These are phyloP conservation scores for Rhizopus sp. DNA, from an alignment of 371 early-diverging fungal species.

Conservation along the genomic window DNA sequence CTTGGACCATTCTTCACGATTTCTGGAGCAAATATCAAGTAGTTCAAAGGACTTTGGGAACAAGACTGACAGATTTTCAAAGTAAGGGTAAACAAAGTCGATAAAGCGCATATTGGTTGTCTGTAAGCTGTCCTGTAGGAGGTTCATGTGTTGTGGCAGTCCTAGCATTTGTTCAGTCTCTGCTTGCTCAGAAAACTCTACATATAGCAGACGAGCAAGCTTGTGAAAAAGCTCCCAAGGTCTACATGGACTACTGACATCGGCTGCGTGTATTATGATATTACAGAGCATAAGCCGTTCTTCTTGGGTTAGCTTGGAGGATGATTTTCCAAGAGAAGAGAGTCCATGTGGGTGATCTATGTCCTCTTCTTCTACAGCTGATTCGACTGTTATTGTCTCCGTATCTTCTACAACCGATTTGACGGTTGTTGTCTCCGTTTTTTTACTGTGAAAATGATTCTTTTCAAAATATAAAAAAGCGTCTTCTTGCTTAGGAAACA, in stretches of 20 bases:
- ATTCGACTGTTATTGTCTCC: too few species aligned
- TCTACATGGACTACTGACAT: constrained; percentile 85
- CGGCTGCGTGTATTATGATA: constrained; percentile 81
- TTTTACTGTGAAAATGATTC: neutral
- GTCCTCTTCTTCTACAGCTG: too few species aligned
- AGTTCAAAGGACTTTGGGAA: constrained; percentile 57
- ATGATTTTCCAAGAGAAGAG: neutral
- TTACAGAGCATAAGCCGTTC: constrained; percentile 69
- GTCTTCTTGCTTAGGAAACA: neutral
- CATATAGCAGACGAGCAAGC: constrained; percentile 81
- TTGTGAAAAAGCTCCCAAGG: constrained; percentile 81
- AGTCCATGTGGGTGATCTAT: too few species aligned
- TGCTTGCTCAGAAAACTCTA: constrained; percentile 89
- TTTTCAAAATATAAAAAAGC: constrained; percentile 12
- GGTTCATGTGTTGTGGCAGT: constrained; percentile 85
- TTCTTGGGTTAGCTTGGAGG: constrained; percentile 22
- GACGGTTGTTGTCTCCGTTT: neutral
- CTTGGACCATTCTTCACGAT: constrained; percentile 43
- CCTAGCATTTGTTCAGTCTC: constrained; percentile 71
- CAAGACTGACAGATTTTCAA: constrained; percentile 70
- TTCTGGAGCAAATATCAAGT: constrained; percentile 24
- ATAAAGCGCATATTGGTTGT: constrained; percentile 80
- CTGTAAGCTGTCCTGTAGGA: constrained; percentile 65
- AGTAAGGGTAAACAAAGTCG: constrained; percentile 85
- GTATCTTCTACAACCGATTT: neutral